These are phyloP conservation scores for Arctium minus DNA, from an alignment of 129 eudicot species.

Conservation along the genomic window DNA sequence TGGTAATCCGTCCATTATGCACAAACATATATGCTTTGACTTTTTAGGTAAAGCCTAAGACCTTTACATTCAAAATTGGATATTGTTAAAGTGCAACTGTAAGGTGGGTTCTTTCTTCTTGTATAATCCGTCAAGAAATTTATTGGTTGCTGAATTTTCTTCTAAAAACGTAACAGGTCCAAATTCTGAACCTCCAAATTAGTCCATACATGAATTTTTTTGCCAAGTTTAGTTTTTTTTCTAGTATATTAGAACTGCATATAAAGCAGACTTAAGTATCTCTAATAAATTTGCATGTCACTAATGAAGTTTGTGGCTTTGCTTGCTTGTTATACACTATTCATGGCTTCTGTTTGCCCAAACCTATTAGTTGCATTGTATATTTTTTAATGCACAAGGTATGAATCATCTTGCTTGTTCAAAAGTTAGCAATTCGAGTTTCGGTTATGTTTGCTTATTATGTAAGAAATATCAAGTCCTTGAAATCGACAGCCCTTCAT, in stretches of 20 bases:
- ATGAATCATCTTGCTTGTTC: not conserved
- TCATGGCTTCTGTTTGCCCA: not conserved
- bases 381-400: not conserved
- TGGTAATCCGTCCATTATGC: not conserved
- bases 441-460: not conserved
- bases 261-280: not conserved
- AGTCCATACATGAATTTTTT: not conserved
- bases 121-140: not conserved
- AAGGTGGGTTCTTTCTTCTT: not conserved
- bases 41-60: not conserved
- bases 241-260: not conserved
- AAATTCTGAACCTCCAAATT: not conserved
- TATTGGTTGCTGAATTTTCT: not conserved
- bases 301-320: not conserved
- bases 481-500: not conserved
- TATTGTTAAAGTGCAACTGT: not conserved
- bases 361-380: not conserved
- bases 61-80: not conserved
- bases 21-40: not conserved
- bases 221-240: not conserved
- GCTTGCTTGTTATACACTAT: not conserved
- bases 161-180: not conserved
- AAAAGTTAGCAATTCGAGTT: not conserved
- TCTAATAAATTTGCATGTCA: not conserved
- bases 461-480: not conserved